phyloP scores from a whole-genome alignment of 805 yeast species.

The Suhomyces sp. region DNA sequence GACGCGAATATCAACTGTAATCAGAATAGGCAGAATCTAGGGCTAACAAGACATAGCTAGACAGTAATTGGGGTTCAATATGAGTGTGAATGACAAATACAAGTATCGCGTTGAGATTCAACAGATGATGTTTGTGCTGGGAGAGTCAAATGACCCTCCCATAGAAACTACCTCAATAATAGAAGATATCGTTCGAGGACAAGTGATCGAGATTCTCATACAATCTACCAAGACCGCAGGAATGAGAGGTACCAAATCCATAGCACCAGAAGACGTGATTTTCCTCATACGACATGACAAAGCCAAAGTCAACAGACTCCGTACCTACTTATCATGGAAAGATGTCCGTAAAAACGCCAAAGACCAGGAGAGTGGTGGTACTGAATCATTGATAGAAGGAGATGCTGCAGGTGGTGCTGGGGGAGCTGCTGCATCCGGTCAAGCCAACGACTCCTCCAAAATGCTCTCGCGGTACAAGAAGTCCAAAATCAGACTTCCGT shows the following conservation, averaged over 20 bases:
- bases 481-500: constrained; percentile 79
- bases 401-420: constrained; percentile 46
- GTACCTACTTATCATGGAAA: constrained; percentile 94
- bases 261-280: constrained; percentile 90
- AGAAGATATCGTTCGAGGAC: constrained; percentile 93
- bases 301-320: constrained; percentile 86
- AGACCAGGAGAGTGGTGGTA: constrained; percentile 53
- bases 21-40: not conserved
- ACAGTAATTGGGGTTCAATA: not conserved
- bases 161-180: constrained; percentile 86
- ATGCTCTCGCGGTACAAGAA: constrained; percentile 57
- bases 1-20: not conserved
- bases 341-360: constrained; percentile 83
- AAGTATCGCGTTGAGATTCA: constrained; percentile 90
- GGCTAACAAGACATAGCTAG: not conserved
- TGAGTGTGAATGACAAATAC: constrained; percentile 42
- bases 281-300: constrained; percentile 88
- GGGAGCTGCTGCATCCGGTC: constrained; percentile 33
- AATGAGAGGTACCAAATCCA: constrained; percentile 74
- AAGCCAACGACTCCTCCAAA: constrained; percentile 35
- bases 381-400: constrained; percentile 48
- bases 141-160: constrained; percentile 94
- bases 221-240: constrained; percentile 79
- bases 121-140: constrained; percentile 97
- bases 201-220: constrained; percentile 79